Base-by-base conservation (phyloP, 1,284 basidiomycete genomes). In the Cutaneotrichosporon daszewskae region DNA sequence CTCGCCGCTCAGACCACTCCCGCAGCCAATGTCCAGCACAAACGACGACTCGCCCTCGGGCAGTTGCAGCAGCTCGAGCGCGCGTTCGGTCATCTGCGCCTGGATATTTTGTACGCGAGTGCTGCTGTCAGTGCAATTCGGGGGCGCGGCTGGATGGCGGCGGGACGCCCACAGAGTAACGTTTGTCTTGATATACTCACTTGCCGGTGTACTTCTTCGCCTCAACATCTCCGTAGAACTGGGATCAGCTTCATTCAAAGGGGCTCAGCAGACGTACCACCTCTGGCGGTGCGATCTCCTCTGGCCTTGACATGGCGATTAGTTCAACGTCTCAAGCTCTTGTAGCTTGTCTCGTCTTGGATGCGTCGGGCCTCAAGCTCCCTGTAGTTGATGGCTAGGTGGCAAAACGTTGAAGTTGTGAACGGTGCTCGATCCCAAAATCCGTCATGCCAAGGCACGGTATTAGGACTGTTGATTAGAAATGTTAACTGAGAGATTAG, bases 201-300 rank as follows among this genome's bases (percentile, higher is more conserved):
- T 92, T 96, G 73, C 83, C 80, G 0, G 95, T 96, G 69, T 99
- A 99, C 75, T 99, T 99, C 66, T 81, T 81, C 20, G 95, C 94
- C 70, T 97, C 94, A 19, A 75, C 75, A 67, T 98, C 94, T 47
- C 89, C 90, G 79, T 99, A 99, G 65, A 94, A 98, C 24, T 19
- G 54, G 27, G 47, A 38, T 44, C 34, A 45, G 42, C 32, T 32
- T 38, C 34, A n/a, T 22, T 16, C n/a, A 28, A 26, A 22, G 19
- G 18, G 22, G 13, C 5, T 5, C 4, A 14, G 7, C 16, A n/a
- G 11, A 13, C 36, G 9, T 18, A 74, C 83, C 57, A 98, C 88
- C 75, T 98, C 90, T 49, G 95, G 94, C 28, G 95, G 95, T 20
- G 92, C 91, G 69, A 86, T 80, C 36, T 94, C 82, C 68, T 99